phyloP scores from a whole-genome alignment of 208 protist genomes.

The Leishmania gerbilli region DNA sequence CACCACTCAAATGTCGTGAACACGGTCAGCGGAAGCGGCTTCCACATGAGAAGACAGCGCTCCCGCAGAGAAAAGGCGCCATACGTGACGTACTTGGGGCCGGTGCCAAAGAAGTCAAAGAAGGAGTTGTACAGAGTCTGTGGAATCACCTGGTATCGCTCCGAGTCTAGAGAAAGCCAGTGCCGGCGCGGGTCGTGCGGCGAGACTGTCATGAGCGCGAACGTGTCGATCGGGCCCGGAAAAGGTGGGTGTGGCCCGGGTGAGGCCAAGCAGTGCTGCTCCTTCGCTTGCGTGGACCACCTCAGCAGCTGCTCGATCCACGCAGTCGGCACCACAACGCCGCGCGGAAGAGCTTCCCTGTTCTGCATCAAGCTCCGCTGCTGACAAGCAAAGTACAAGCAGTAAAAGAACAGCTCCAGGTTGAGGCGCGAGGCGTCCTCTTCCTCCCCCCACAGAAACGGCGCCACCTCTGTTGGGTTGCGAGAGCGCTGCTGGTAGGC shows the following conservation, averaged over 20 bases:
- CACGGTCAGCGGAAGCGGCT: conserved; percentile 32
- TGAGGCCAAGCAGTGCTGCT: conserved; percentile 1
- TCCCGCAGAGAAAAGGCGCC: conserved; percentile 47
- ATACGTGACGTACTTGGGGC: conserved; percentile 62
- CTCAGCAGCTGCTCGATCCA: conserved; percentile 56
- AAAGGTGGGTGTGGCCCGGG: conserved; percentile 21
- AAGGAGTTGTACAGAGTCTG: conserved; percentile 69
- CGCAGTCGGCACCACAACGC: conserved; percentile 55
- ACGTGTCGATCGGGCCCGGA: conserved; percentile 71
- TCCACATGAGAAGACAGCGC: conserved; percentile 29
- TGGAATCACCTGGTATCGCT: conserved; percentile 60
- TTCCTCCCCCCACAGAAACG: conserved; percentile 48
- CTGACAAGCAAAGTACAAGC: conserved; percentile 53
- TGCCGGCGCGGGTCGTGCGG: conserved; percentile 41
- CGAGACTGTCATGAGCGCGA: conserved; percentile 41
- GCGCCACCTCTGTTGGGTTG: conserved; percentile 16
- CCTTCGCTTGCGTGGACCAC: conserved; percentile 34
- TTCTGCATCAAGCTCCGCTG: conserved; percentile 49
- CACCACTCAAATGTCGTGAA: conserved; percentile 39
- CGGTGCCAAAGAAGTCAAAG: conserved; percentile 57
- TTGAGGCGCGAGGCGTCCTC: conserved; percentile 14
- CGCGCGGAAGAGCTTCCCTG: conserved; percentile 34
- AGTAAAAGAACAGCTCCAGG: conserved; percentile 53
- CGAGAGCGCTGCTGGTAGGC: conserved; percentile 36
- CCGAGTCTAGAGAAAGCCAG: conserved; percentile 36